Conservation (phyloP, 768 basidiomycete species). For the Podaxis pistillaris region DNA sequence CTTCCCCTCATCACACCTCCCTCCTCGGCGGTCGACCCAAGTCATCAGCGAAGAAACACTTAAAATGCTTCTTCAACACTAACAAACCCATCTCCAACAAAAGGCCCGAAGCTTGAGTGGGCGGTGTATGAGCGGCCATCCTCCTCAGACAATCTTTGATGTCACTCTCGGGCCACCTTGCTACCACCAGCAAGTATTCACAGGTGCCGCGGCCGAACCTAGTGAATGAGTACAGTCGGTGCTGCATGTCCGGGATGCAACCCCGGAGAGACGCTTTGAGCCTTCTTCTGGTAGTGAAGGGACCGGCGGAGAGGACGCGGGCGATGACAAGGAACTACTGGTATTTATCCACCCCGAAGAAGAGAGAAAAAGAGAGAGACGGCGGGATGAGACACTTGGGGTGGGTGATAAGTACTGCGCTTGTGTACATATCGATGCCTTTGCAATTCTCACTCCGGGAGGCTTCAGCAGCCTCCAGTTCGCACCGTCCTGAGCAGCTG, state of each 20-base stretch:
- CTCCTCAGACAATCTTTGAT: conserved; percentile 3
- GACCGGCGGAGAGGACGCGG: no score
- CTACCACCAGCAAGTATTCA: neutral
- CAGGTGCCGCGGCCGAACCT: neutral
- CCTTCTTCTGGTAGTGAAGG: neutral
- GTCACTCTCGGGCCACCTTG: neutral
- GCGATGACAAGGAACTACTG: no score
- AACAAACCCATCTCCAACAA: neutral
- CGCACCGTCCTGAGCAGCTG: no score
- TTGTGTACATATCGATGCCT: no score
- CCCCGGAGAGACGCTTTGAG: neutral
- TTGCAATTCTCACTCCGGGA: no score
- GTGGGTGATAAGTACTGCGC: no score
- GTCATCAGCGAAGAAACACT: neutral
- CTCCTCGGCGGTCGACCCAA: neutral
- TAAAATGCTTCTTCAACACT: neutral
- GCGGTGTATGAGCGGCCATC: neutral
- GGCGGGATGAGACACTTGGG: no score
- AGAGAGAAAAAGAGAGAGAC: no score
- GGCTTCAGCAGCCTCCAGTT: no score
- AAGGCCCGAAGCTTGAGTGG: neutral
- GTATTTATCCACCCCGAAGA: no score
- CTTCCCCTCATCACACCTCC: neutral
- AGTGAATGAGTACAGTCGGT: neutral
- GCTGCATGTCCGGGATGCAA: conserved; percentile 6